These are phyloP conservation scores for Orbilia blumenaviensis DNA, from an alignment of 2,329 filamentous ascomycete species.

Conservation along the genomic window DNA sequence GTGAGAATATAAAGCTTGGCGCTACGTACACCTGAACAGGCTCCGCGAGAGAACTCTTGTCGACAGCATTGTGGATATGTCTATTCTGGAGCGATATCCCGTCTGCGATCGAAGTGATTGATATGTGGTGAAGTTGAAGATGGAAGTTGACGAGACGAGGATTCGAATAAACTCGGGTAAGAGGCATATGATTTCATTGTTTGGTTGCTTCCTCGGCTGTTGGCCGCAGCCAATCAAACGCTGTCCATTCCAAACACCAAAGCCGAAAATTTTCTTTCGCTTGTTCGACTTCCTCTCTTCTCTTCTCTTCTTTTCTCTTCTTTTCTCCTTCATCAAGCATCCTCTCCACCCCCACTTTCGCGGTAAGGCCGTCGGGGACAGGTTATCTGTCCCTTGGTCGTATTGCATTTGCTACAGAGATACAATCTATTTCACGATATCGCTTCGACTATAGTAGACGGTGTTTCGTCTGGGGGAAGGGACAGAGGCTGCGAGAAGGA, in stretches of 20 bases:
- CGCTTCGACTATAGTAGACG: conserved; percentile 52
- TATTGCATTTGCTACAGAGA: conserved; percentile 51
- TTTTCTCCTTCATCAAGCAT: conserved; percentile 46
- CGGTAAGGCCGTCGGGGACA: conserved; percentile 34
- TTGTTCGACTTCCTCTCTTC: not conserved
- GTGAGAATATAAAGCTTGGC: not conserved
- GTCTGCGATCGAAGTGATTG: not conserved
- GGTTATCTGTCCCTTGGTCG: conserved; percentile 48
- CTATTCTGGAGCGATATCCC: not conserved
- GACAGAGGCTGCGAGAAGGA: conserved; percentile 56
- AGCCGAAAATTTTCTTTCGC: conserved; percentile 17
- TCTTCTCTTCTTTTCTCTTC: conserved; percentile 23
- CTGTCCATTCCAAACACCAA: conserved; percentile 22
- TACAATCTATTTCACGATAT: conserved; percentile 53
- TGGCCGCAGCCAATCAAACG: conserved; percentile 46
- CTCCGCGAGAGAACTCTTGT: conserved; percentile 39
- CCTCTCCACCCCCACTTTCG: conserved; percentile 52
- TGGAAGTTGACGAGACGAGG: not conserved
- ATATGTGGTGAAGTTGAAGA: conserved; percentile 18
- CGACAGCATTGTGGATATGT: conserved; percentile 38
- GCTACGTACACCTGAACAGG: conserved; percentile 46
- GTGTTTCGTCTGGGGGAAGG: conserved; percentile 44
- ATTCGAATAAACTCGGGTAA: conserved; percentile 27
- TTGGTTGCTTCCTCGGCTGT: conserved; percentile 37
- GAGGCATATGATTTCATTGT: conserved; percentile 50